Percentiles rank a stretch among this genome's conserved stretches.
Conservation (phyloP, 1,284 basidiomycete species). For the Ganoderma resinaceum region DNA sequence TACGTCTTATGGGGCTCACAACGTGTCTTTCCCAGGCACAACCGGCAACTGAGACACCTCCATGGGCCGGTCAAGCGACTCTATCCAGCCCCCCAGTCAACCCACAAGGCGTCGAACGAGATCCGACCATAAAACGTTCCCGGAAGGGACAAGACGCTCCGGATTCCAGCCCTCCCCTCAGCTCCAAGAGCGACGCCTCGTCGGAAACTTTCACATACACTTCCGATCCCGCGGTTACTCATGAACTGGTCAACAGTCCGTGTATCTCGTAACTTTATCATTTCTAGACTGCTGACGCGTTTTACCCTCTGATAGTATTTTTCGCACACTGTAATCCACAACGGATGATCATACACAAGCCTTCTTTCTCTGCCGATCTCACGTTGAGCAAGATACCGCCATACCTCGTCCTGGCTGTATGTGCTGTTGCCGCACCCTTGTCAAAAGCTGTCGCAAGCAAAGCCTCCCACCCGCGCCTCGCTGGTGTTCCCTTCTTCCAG, state of each 20-base stretch:
- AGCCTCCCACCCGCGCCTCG: conserved; percentile 63
- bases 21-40: conserved; percentile 18
- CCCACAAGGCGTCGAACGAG: conserved; percentile 30
- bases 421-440: conserved; percentile 76
- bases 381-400: conserved; percentile 68
- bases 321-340: conserved; percentile 82
- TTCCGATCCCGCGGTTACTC: conserved; percentile 67
- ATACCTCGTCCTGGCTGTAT: conserved; percentile 74
- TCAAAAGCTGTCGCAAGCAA: conserved; percentile 70
- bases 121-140: conserved; percentile 34
- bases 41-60: conserved; percentile 21
- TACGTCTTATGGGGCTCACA: conserved; percentile 7
- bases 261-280: conserved; percentile 28
- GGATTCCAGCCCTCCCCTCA: conserved; percentile 29
- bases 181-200: conserved; percentile 43
- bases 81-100: conserved; percentile 25
- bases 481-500: conserved; percentile 74
- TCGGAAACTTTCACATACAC: conserved; percentile 28
- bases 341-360: conserved; percentile 76
- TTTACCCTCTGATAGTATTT: conserved; percentile 58
- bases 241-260: conserved; percentile 79
- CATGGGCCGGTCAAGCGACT: conserved; percentile 30
- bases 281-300: conserved; percentile 1
- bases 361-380: conserved; percentile 71
- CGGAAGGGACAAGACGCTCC: conserved; percentile 30